phyloP scores from a whole-genome alignment of 1,139 yeast genomes.

The Petasospora rhodanensis region DNA sequence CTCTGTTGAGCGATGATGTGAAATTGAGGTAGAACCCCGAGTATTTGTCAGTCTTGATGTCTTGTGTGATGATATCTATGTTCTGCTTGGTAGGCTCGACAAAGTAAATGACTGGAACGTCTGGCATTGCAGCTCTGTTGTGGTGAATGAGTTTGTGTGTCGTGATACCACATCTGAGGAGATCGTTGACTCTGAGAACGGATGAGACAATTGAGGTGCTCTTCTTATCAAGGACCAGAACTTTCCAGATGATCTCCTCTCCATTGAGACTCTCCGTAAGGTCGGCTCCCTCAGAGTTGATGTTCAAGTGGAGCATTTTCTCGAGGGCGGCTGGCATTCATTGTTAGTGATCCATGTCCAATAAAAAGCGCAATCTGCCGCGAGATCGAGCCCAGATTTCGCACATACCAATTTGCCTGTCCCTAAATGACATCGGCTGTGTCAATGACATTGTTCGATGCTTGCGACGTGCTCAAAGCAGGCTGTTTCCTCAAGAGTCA shows the following conservation, averaged over 20 bases:
- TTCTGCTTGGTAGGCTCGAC: slow-evolving; percentile 83
- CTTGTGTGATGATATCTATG: slow-evolving; percentile 61
- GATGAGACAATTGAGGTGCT: slow-evolving; percentile 86
- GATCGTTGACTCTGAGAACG: slow-evolving; percentile 84
- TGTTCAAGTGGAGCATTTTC: slow-evolving; percentile 79
- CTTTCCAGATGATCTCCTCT: slow-evolving; percentile 85
- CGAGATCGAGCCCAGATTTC: neutral
- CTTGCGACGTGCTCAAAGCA: no score
- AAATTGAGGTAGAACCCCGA: slow-evolving; percentile 81
- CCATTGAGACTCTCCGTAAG: slow-evolving; percentile 46
- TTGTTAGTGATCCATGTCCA: no score
- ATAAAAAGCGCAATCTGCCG: neutral
- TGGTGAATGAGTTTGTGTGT: slow-evolving; percentile 73
- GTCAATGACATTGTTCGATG: slow-evolving; percentile 17
- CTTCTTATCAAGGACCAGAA: slow-evolving; percentile 73
- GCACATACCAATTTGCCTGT: slow-evolving; percentile 24
- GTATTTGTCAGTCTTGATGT: slow-evolving; percentile 68
- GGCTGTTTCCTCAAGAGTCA: no score
- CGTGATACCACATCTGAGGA: slow-evolving; percentile 84
- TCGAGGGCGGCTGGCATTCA: slow-evolving; percentile 47
- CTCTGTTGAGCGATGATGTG: slow-evolving; percentile 73
- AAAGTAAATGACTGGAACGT: slow-evolving; percentile 91
- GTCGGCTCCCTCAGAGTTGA: slow-evolving; percentile 47
- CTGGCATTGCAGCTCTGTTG: slow-evolving; percentile 70
- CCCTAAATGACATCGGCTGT: slow-evolving; percentile 18